A percentile compares a stretch with the other conserved stretches of the same genome.
phyloP scores from a whole-genome alignment of 345 rosid genomes.

The Anastatica hierochuntica region DNA sequence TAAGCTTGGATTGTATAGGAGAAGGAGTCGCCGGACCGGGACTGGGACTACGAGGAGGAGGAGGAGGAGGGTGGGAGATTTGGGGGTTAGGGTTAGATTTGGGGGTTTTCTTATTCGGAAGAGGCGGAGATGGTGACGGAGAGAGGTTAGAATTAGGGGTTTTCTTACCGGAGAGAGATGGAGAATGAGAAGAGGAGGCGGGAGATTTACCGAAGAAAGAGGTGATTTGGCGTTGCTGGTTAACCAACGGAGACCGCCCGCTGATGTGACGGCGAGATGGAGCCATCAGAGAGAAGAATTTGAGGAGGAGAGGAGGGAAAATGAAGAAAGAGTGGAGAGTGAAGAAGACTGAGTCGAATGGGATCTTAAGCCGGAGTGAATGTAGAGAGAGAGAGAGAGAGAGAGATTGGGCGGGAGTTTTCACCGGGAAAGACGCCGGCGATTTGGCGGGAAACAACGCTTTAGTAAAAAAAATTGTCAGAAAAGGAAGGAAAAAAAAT shows the following conservation, averaged over 20 bases:
- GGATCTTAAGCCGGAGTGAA: too few species aligned
- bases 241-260: conserved; percentile 85
- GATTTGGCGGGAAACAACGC: conserved; percentile 32
- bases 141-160: conserved; percentile 25
- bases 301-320: background rate
- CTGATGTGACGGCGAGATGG: conserved; percentile 57
- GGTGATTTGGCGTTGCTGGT: conserved; percentile 85
- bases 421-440: conserved; percentile 24
- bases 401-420: conserved; percentile 13
- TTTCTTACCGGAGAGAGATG: conserved; percentile 25
- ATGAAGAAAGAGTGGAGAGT: background rate
- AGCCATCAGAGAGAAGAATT: conserved; percentile 38
- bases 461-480: too few species aligned
- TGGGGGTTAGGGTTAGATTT: conserved; percentile 30
- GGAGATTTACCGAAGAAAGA: conserved; percentile 55
- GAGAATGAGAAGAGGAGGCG: conserved; percentile 24
- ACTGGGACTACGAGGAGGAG: conserved; percentile 24
- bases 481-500: too few species aligned
- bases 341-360: background rate
- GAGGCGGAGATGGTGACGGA: conserved; percentile 21
- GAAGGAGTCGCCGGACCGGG: conserved; percentile 65
- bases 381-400: background rate
- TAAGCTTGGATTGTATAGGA: conserved; percentile 45
- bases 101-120: conserved; percentile 28
- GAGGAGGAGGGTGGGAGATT: conserved; percentile 23